Evolutionary conservation across 441 rosid species (phyloP), one percentile per base, ranked within the genome.

Genomic region (Biscutella laevigata): DNA sequence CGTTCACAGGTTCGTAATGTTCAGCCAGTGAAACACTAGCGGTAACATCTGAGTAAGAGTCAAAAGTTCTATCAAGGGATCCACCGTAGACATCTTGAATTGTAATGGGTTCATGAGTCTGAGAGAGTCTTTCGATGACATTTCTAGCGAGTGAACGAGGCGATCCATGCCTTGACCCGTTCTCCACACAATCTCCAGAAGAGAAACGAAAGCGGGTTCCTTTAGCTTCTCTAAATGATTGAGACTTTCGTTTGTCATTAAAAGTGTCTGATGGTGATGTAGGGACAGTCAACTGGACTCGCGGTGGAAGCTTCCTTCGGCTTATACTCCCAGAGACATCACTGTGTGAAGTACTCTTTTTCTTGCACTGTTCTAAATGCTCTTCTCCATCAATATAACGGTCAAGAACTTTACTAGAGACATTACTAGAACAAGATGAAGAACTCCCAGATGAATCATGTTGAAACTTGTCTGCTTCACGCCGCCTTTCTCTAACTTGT

Each of bases 351-450:
- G 75, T 56, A 47, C 72, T 79, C 67, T 62, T 76, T 35, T 71
- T 68, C 74, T 71, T 71, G 59, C 71, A 78, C 38, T 64, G 79
- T 64, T 76, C 91, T 39, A 66, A 70, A 59, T 77, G 77, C 71
- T 88, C 88, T 72, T 92, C 99, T 41, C 94, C 99, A 73, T 84
- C 99, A 40, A 92, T 92, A 70, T 79, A 92, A 35, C 89, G 86
- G 58, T 92, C 97, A 64, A 92, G 69, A 37, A 88, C 80, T 70
- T 80, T 81, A 60, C 75, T 84, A 26, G 96, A 88, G 64, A 74
- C 74, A 52, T 73, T 80, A 72, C 95, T 84, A 26, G 91, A 83
- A 71, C 62, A 67, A 56, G 74, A 65, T 16, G 95, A 78, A 13
- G 98, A 84, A 66, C 71, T 77, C 63, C 76, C 86, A 4, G 94